Conservation (phyloP, 2,329 filamentous ascomycete genomes). For the Amesomyces nigricolor region DNA sequence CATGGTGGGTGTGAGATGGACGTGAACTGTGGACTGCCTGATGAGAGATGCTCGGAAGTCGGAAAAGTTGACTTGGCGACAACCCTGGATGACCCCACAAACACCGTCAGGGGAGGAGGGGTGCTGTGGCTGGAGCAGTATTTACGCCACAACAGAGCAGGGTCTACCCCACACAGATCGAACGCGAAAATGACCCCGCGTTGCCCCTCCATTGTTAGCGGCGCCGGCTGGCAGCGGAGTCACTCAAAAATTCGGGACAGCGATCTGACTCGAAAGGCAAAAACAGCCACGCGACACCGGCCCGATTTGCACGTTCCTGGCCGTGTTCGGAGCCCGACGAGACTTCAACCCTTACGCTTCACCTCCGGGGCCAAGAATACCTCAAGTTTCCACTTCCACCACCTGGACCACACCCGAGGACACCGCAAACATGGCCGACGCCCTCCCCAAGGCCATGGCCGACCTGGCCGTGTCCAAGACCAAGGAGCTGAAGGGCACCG, state of each 20-base stretch:
- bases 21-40: not conserved
- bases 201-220: constrained; percentile 20
- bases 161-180: not conserved
- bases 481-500: constrained; percentile 63
- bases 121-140: constrained; percentile 1
- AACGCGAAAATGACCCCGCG: constrained; percentile 18
- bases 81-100: too few relatives aligned
- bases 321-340: not conserved
- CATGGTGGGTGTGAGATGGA: constrained; percentile 34
- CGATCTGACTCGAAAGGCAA: not conserved
- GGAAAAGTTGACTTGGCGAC: constrained; percentile 1
- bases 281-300: constrained; percentile 6
- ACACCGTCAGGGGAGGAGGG: too few relatives aligned
- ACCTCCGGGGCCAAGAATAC: too few relatives aligned
- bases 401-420: not conserved
- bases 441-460: constrained; percentile 46
- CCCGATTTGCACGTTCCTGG: not conserved
- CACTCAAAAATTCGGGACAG: constrained; percentile 18
- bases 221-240: constrained; percentile 9
- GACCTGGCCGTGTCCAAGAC: constrained; percentile 51
- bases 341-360: not conserved
- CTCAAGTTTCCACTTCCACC: too few relatives aligned
- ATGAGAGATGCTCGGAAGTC: not conserved
- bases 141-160: not conserved
- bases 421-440: constrained; percentile 16